Base-by-base conservation (phyloP, 805 yeast genomes). In the Priceomyces melissophilus region DNA sequence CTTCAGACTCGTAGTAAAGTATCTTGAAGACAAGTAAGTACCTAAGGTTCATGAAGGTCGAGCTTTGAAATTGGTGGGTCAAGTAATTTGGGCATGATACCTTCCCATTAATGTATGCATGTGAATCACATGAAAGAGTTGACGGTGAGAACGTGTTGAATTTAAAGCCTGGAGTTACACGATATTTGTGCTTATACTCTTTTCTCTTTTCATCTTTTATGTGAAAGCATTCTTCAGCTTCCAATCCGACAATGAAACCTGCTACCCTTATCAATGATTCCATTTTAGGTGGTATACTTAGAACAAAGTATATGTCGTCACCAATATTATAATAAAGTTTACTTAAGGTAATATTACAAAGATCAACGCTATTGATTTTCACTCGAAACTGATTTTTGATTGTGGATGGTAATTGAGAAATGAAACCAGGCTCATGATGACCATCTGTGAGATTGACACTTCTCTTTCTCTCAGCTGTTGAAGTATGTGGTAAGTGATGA, bases 141-240 rank as follows among this genome's bases (percentile, higher is more conserved):
- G 71, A 54, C 10, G 61, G 34, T 2, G 67, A 63, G 41, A 63
- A 58, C 1, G 64, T 51, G 48, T 67, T 69, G 28, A 55, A 45
- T 46, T 67, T 68, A 13, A 54, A 27, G 11, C 54, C 52, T 12
- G 67, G 67, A 10, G 66, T 60, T 12, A 68, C 71, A 38, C 60
- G 56, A 49, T 64, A 68, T 9, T 51, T 41, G 39, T 69, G 61
- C 11, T 42, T 47, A 32, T 39, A 49, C 10, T 42, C 47, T n/a
- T 35, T 30, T 10, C 31, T 23, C 2, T 47, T 43, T 7, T 42
- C 48, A 14, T 37, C 30, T 6, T 42, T 39, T 14, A 44, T 38
- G 43, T 68, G 69, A 47, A 57, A 68, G 3, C 50, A 37, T 40
- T 69, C 74, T 39, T 64, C 66, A 9, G 72, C 73, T 45, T 67